phyloP scores from a whole-genome alignment of 2,329 filamentous ascomycete genomes.

The Hymenoscyphus occultus region DNA sequence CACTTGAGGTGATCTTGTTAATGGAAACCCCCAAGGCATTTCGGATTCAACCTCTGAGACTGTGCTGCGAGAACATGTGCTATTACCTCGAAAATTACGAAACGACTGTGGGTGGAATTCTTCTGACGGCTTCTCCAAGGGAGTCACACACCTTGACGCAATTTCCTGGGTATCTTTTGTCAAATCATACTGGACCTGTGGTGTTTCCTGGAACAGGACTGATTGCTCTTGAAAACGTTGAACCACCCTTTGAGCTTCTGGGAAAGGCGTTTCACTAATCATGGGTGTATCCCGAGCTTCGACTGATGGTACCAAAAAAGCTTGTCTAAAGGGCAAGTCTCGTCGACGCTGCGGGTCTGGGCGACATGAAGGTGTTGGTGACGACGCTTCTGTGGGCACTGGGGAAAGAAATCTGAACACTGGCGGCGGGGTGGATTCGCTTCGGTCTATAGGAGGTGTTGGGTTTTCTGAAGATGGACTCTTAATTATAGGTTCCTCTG shows the following conservation, averaged over 20 bases:
- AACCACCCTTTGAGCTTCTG: not conserved
- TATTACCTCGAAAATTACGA: not conserved
- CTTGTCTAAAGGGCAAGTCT: not conserved
- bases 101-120: not conserved
- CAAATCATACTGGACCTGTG: not conserved
- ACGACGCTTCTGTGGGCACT: not conserved
- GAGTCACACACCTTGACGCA: not conserved
- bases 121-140: not conserved
- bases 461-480: not conserved
- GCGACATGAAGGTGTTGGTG: not conserved
- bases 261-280: not conserved
- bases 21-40: not conserved
- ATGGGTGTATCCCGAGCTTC: not conserved
- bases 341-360: not conserved
- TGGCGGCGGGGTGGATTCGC: not conserved
- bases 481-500: not conserved
- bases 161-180: not conserved
- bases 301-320: not conserved
- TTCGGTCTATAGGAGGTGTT: not conserved
- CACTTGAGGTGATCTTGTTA: not conserved
- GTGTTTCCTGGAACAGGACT: not conserved
- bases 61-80: not conserved
- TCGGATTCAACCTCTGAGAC: not conserved
- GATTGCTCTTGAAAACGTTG: not conserved
- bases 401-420: not conserved